Percentiles rank a stretch among this genome's conserved stretches.
phyloP scores from a whole-genome alignment of 1,284 basidiomycete genomes.

The Vanrija humicola region DNA sequence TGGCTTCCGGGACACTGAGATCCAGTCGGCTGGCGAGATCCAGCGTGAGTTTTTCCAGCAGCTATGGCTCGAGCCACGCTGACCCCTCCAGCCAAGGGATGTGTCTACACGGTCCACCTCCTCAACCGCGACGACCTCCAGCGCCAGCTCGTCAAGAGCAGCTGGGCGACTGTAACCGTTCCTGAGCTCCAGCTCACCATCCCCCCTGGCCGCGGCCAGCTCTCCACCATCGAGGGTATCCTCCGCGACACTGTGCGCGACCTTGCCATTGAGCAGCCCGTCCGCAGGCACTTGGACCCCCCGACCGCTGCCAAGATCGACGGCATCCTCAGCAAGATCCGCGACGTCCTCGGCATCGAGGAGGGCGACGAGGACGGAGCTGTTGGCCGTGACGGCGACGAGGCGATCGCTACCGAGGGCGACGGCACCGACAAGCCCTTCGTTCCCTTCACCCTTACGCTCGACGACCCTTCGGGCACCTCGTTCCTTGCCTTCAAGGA shows the following conservation, averaged over 20 bases:
- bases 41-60: constrained; percentile 58
- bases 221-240: constrained; percentile 94
- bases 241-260: constrained; percentile 80
- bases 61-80: neutral
- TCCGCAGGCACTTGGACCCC: constrained; percentile 79
- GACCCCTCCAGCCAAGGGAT: constrained; percentile 49
- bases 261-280: constrained; percentile 76
- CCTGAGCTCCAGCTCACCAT: constrained; percentile 90
- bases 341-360: constrained; percentile 65
- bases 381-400: constrained; percentile 34
- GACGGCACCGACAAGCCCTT: constrained; percentile 54
- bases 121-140: constrained; percentile 74
- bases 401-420: constrained; percentile 24
- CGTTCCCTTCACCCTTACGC: constrained; percentile 71
- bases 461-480: constrained; percentile 94
- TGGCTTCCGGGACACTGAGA: constrained; percentile 86
- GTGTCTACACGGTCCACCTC: constrained; percentile 74
- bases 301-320: constrained; percentile 75
- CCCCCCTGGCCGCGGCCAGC: constrained; percentile 79
- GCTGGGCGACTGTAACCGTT: constrained; percentile 73
- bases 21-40: constrained; percentile 85
- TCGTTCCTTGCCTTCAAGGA: constrained; percentile 85
- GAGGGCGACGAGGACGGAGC: constrained; percentile 54
- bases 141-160: constrained; percentile 90
- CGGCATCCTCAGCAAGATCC: constrained; percentile 64